These are phyloP conservation scores for Leishmania tarentolae DNA, from an alignment of 208 protist genomes.

Conservation along the genomic window DNA sequence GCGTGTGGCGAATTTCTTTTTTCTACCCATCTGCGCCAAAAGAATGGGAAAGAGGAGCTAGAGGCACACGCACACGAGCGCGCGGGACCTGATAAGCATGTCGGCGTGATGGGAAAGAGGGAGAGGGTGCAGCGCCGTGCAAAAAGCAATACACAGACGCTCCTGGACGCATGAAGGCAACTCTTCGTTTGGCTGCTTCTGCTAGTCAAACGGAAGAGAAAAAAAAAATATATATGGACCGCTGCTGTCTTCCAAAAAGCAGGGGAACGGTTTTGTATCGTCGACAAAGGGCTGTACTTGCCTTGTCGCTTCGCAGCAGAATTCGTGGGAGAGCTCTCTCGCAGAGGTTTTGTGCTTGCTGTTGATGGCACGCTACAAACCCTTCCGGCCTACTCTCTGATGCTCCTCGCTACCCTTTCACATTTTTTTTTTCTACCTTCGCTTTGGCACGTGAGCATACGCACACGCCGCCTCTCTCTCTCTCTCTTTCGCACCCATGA, in stretches of 20 bases:
- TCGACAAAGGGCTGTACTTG: not conserved
- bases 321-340: not conserved
- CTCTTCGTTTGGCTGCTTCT: not conserved
- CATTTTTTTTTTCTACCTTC: not conserved
- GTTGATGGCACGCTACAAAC: not conserved
- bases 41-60: not conserved
- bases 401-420: not conserved
- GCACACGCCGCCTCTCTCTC: not conserved
- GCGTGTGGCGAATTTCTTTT: not conserved
- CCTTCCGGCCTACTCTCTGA: not conserved
- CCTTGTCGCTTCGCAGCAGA: not conserved
- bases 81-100: not conserved
- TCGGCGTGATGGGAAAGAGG: not conserved
- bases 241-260: not conserved
- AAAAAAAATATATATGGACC: not conserved
- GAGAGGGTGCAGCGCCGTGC: not conserved
- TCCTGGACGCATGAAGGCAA: not conserved
- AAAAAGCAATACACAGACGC: not conserved
- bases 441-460: not conserved
- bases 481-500: not conserved
- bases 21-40: not conserved
- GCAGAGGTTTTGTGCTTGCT: not conserved
- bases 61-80: not conserved
- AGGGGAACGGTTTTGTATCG: not conserved
- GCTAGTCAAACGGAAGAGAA: not conserved